Evolutionary conservation across 805 yeast genomes (phyloP), one percentile per base, ranked within the genome.

Genomic region (Candida insectorum): DNA sequence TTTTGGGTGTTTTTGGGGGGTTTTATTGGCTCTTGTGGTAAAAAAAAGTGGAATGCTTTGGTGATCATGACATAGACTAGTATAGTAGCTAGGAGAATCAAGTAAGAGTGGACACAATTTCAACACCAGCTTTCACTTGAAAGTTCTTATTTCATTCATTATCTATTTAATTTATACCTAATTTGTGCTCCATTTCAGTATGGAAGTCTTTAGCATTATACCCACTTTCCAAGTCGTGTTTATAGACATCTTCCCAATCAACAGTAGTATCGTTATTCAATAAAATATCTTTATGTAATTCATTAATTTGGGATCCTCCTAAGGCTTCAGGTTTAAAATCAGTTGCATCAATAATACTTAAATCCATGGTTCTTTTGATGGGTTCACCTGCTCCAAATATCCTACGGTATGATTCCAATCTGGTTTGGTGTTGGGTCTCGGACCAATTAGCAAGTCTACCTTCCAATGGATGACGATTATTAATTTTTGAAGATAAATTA

Each of bases 221-320:
- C 1, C 69, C 69, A 17, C 56, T 54, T 43, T 65, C 70, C 41
- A 67, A 53, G 32, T 75, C 74, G 53, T 73, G 82, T 17, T 69
- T 68, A 57, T 89, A 89, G 14, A 91, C 73, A 51, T 93, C 97
- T 51, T 93, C 97, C 97, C 97, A 91, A 49, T 86, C 96, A 26
- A 91, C 64, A 11, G 77, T 59, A 14, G 80, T 60, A 39, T 93
- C 97, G 51, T 75, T 81, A 62, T 85, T 85, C 52, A 77, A 56
- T 37, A 93, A 69, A 33, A 93, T 84, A 52, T 89, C 96, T 40
- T 69, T 73, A 52, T 86, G 95, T 40, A 86, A 37, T 38, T 73
- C 67, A 28, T 71, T 63, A 3, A 34, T 23, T 6, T 27, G 11
- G 5, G 76, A 48, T 5, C 79, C 82, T 10, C 87, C 87, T 29